A percentile compares a stretch with the other conserved stretches of the same genome.
Evolutionary conservation across 2,329 filamentous ascomycete genomes (phyloP).

Genomic region (Colletotrichum sp.): DNA sequence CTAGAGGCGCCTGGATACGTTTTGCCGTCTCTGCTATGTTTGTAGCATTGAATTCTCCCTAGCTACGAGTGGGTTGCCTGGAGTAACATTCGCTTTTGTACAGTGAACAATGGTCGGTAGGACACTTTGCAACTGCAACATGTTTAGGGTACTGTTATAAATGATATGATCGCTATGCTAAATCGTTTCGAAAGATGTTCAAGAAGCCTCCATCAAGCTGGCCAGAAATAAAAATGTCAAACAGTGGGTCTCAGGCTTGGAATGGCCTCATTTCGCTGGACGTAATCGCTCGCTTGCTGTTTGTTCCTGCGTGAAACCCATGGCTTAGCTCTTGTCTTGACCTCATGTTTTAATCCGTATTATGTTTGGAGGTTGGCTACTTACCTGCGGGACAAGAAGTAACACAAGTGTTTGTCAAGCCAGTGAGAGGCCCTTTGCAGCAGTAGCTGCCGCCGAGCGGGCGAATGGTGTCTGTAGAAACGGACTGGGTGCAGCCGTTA

Average conservation of each 20-base stretch:
- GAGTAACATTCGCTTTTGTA: not conserved
- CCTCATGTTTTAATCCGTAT: not conserved
- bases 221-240: not conserved
- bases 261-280: not conserved
- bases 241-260: not conserved
- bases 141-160: not conserved
- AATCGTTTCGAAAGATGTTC: fast-evolving
- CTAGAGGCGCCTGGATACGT: not conserved
- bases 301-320: not conserved
- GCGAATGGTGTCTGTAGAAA: not conserved
- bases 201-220: not conserved
- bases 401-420: not conserved
- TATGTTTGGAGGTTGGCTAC: fast-evolving
- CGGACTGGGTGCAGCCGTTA: not conserved
- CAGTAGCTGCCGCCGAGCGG: not conserved
- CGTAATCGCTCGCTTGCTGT: not conserved
- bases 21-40: not conserved
- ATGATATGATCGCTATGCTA: not conserved
- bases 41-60: not conserved
- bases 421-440: not conserved
- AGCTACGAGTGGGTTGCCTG: not conserved
- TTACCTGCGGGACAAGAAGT: not conserved
- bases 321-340: fast-evolving
- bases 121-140: not conserved
- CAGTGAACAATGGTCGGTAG: fast-evolving